A percentile compares a stretch with the other conserved stretches of the same genome.
These are phyloP conservation scores for Clarireedia paspali DNA, from an alignment of 2,329 filamentous ascomycete genomes.

Conservation along the genomic window DNA sequence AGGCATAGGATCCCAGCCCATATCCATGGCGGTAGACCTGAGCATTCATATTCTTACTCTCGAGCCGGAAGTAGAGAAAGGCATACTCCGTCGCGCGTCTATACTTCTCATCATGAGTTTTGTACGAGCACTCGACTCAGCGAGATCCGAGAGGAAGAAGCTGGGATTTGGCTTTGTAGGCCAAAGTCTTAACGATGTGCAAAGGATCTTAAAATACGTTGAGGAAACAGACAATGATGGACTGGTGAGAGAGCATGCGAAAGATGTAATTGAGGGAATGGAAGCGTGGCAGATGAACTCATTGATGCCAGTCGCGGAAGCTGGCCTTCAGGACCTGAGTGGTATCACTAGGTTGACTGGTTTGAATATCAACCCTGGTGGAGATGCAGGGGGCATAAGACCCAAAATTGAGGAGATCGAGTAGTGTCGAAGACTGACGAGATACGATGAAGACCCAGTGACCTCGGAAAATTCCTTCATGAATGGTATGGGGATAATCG, in stretches of 20 bases:
- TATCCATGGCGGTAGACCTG: slow-evolving; percentile 53
- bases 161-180: slow-evolving; percentile 48
- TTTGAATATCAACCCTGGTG: slow-evolving; percentile 33
- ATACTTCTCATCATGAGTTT: slow-evolving; percentile 56
- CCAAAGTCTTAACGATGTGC: slow-evolving; percentile 52
- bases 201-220: slow-evolving; percentile 56
- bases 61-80: slow-evolving; percentile 52
- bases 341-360: slow-evolving; percentile 35
- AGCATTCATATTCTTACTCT: slow-evolving; percentile 54
- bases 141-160: slow-evolving; percentile 37
- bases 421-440: slow-evolving; percentile 27
- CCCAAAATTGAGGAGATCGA: slow-evolving; percentile 56
- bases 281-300: slow-evolving; percentile 52
- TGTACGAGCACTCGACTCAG: slow-evolving; percentile 49
- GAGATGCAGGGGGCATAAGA: slow-evolving; percentile 15
- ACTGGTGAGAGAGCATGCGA: slow-evolving; percentile 59
- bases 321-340: slow-evolving; percentile 9
- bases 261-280: slow-evolving; percentile 58
- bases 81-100: slow-evolving; percentile 59
- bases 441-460: background rate
- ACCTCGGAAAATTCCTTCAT: background rate
- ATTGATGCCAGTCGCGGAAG: slow-evolving; percentile 11
- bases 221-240: slow-evolving; percentile 58
- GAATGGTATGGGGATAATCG: too few species aligned
- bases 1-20: slow-evolving; percentile 44